Conservation (phyloP, 2,329 filamentous ascomycete genomes). For the Sclerotinia minor region DNA sequence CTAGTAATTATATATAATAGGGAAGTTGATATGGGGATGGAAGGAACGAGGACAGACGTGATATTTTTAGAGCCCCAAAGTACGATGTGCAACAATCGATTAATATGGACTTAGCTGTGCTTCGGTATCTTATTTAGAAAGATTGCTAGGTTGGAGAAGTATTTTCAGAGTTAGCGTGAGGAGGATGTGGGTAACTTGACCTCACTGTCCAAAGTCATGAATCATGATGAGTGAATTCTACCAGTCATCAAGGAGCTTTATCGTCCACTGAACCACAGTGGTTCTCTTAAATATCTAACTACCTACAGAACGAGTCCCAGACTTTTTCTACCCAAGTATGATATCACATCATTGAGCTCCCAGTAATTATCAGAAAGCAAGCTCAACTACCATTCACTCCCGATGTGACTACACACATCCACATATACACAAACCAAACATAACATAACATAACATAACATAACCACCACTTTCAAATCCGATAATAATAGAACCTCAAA, state of each 20-base stretch:
- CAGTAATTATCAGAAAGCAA: background rate
- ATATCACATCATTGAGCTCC: background rate
- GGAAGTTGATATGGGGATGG: too few relatives aligned
- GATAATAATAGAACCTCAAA: constrained; percentile 4
- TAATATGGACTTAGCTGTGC: background rate
- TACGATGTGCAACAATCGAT: constrained; percentile 5
- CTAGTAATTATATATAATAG: too few relatives aligned
- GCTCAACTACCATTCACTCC: background rate
- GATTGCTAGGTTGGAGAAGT: background rate
- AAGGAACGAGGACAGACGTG: background rate
- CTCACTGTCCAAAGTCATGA: background rate
- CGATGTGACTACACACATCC: background rate
- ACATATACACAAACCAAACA: background rate
- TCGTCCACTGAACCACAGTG: background rate
- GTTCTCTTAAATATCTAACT: too few relatives aligned
- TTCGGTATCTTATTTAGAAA: background rate
- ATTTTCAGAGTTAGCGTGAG: background rate
- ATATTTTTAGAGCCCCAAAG: constrained; percentile 10
- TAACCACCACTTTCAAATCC: background rate
- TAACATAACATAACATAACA: background rate
- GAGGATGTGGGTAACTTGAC: background rate
- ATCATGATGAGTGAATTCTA: background rate
- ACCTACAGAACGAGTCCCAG: too few relatives aligned
- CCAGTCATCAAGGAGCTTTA: background rate
- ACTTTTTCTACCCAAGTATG: background rate